Conservation (phyloP, 202 grass and related monocot genomes). For the Digitaria exilis region DNA sequence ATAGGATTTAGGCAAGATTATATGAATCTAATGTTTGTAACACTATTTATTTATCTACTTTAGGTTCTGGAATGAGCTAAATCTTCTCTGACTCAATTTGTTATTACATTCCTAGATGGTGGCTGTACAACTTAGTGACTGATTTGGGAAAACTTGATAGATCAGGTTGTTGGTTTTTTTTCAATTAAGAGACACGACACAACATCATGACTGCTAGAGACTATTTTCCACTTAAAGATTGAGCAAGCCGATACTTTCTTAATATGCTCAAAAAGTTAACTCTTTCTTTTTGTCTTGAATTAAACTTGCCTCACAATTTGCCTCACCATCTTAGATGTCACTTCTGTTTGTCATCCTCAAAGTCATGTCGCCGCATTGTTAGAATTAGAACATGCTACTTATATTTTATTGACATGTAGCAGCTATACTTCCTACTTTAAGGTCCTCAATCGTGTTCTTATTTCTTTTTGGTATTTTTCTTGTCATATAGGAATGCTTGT, state of each 20-base stretch:
- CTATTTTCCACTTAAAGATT: constrained; percentile 1
- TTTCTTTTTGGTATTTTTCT: neutral
- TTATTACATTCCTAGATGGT: neutral
- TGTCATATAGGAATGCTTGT: neutral
- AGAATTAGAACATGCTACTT: neutral
- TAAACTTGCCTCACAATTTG: constrained; percentile 14
- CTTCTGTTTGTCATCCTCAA: neutral
- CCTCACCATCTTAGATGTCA: neutral
- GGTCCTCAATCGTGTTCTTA: neutral
- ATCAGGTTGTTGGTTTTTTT: neutral
- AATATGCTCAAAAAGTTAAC: neutral
- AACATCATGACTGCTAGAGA: neutral
- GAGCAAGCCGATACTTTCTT: neutral
- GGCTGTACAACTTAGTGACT: neutral
- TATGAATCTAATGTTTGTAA: neutral
- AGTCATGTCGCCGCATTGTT: neutral
- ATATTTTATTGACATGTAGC: neutral
- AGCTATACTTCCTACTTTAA: neutral
- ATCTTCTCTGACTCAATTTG: constrained; percentile 17
- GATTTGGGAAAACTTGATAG: constrained; percentile 17
- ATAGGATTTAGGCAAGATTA: neutral
- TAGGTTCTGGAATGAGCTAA: neutral
- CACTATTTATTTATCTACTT: neutral
- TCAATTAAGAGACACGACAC: neutral
- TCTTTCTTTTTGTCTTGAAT: neutral